These are phyloP conservation scores for Biscogniauxia mediterranea DNA, from an alignment of 2,329 filamentous ascomycete species.

Conservation along the genomic window DNA sequence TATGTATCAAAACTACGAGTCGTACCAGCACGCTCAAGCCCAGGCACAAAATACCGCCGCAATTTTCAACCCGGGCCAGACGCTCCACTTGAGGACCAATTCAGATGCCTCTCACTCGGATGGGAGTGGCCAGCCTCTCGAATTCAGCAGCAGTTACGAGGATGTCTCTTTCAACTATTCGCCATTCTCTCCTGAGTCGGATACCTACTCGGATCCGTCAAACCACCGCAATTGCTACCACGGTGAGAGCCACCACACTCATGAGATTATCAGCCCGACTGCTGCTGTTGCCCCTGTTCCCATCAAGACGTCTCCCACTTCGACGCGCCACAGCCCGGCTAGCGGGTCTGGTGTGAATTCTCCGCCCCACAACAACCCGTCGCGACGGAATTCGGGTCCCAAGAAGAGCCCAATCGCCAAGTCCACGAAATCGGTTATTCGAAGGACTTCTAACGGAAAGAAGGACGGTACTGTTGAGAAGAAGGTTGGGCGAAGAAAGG, in stretches of 20 bases:
- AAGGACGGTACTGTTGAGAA: slow-evolving; percentile 80
- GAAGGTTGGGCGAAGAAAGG: slow-evolving; percentile 86
- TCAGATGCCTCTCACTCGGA: slow-evolving; percentile 83
- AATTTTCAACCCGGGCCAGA: slow-evolving; percentile 91
- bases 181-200: slow-evolving; percentile 80
- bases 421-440: slow-evolving; percentile 78
- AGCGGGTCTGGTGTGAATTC: slow-evolving; percentile 60
- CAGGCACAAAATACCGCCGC: slow-evolving; percentile 56
- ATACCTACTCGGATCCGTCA: slow-evolving; percentile 64
- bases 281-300: slow-evolving; percentile 67
- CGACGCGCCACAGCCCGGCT: slow-evolving; percentile 58
- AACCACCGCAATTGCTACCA: slow-evolving; percentile 63
- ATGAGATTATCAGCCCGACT: slow-evolving; percentile 64
- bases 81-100: slow-evolving; percentile 80
- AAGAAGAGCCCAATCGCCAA: slow-evolving; percentile 80
- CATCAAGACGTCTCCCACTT: slow-evolving; percentile 61
- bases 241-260: slow-evolving; percentile 51
- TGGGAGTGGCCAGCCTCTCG: slow-evolving; percentile 56
- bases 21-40: slow-evolving; percentile 53
- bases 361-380: slow-evolving; percentile 58
- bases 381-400: slow-evolving; percentile 66
- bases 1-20: slow-evolving; percentile 69
- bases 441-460: slow-evolving; percentile 74
- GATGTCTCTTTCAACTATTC: slow-evolving; percentile 74
- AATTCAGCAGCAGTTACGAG: slow-evolving; percentile 75